Evolutionary conservation across 2,329 filamentous ascomycete genomes (phyloP).

Genomic region (Botrytis fabae): DNA sequence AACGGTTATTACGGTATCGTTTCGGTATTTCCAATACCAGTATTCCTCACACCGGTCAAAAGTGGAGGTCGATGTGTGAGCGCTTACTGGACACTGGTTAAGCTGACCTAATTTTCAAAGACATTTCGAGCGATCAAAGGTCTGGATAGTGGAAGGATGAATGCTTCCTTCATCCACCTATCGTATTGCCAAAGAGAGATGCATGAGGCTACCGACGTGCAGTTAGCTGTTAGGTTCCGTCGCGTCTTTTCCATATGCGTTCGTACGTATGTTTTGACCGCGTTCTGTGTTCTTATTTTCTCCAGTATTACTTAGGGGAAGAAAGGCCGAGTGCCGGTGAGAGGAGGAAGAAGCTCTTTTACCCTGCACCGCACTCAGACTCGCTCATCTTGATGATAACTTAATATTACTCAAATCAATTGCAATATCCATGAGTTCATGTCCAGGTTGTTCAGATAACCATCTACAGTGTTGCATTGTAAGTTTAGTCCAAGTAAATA

Average conservation of each 20-base stretch:
- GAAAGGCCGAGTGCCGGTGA: constrained; percentile 1
- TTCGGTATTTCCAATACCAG: constrained; percentile 14
- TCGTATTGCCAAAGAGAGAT: neutral
- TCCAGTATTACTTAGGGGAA: constrained; percentile 5
- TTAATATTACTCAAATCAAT: neutral
- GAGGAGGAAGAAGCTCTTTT: neutral
- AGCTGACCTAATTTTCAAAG: constrained; percentile 1
- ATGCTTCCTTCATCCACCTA: constrained; percentile 8
- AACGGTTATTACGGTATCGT: constrained; percentile 1
- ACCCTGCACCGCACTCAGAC: neutral
- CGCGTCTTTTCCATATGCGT: constrained; percentile 1
- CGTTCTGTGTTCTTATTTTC: constrained; percentile 8
- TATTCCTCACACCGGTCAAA: constrained; percentile 11
- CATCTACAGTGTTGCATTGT: neutral
- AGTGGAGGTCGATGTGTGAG: neutral
- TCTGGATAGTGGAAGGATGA: constrained; percentile 15
- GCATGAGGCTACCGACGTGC: constrained; percentile 17
- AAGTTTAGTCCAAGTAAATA: neutral
- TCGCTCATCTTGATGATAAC: neutral
- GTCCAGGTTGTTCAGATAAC: neutral
- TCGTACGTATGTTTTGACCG: constrained; percentile 15
- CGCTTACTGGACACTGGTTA: neutral
- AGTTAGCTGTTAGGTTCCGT: neutral
- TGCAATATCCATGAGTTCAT: neutral
- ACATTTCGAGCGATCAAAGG: constrained; percentile 6